These are phyloP conservation scores for Umbelopsis sp. DNA, from an alignment of 192 early-diverging fungal genomes.

Conservation along the genomic window DNA sequence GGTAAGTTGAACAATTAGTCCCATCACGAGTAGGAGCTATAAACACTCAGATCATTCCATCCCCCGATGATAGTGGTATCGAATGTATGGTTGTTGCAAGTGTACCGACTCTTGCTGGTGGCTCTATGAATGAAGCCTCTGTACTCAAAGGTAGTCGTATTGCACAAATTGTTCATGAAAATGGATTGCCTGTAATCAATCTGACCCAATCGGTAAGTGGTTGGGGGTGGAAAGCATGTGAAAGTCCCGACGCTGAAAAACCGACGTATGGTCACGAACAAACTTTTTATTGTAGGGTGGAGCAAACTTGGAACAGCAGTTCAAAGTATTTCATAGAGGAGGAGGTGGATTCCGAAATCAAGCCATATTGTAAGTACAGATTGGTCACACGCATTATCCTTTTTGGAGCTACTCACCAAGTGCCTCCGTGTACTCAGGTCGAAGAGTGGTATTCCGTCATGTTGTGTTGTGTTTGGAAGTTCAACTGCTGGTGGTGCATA, in stretches of 20 bases:
- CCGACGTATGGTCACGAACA: neutral
- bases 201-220: slow-evolving; percentile 58
- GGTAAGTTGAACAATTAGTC: slow-evolving; percentile 35
- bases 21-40: neutral
- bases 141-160: slow-evolving; percentile 56
- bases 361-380: slow-evolving; percentile 43
- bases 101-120: slow-evolving; percentile 63
- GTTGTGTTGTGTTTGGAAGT: slow-evolving; percentile 65
- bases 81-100: slow-evolving; percentile 59
- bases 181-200: slow-evolving; percentile 56
- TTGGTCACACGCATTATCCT: too few species aligned
- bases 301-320: slow-evolving; percentile 68
- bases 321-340: slow-evolving; percentile 64
- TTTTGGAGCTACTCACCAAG: too few species aligned
- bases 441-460: slow-evolving; percentile 60
- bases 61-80: slow-evolving; percentile 40
- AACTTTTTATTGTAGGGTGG: slow-evolving; percentile 56
- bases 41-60: too few species aligned
- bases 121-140: slow-evolving; percentile 61
- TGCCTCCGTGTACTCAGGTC: slow-evolving; percentile 38
- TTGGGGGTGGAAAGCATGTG: neutral
- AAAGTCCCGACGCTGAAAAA: too few species aligned
- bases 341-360: slow-evolving; percentile 63
- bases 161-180: slow-evolving; percentile 57
- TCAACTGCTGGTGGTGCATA: slow-evolving; percentile 72